Conservation (phyloP, 257 asterid genomes). For the Plectranthus barbatus region DNA sequence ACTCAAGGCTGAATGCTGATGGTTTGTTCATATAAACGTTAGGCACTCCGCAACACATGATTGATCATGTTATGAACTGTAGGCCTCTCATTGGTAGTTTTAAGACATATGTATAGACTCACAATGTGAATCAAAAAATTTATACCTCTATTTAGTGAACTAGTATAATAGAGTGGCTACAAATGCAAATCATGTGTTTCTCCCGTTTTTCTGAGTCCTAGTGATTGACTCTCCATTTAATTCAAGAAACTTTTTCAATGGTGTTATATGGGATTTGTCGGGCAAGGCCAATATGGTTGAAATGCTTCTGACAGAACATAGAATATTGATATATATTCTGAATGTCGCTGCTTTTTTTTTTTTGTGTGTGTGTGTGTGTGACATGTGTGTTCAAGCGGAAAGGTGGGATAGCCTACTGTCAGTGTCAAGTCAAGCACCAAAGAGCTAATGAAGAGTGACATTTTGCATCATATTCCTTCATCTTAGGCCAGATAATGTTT, state of each 20-base stretch:
- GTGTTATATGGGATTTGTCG: neutral
- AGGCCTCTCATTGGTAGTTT: neutral
- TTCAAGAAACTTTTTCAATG: neutral
- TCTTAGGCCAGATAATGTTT: neutral
- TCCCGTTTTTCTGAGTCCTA: neutral
- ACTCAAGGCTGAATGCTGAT: too few relatives aligned
- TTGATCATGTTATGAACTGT: neutral
- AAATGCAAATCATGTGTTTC: neutral
- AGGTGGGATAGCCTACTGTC: neutral
- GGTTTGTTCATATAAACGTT: too few relatives aligned
- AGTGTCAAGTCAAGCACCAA: neutral
- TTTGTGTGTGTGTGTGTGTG: too few relatives aligned
- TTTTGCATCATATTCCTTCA: neutral
- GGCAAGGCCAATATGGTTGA: neutral
- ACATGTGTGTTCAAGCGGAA: neutral
- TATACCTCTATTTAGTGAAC: neutral
- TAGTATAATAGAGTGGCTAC: neutral
- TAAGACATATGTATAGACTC: neutral
- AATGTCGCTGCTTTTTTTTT: neutral
- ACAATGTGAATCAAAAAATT: neutral
- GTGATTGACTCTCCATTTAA: neutral
- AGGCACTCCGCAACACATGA: neutral
- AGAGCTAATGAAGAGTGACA: neutral
- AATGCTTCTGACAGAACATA: neutral
- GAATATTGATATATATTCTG: neutral